phyloP scores from a whole-genome alignment of 768 basidiomycete genomes.

The Lyophyllum shimeji region DNA sequence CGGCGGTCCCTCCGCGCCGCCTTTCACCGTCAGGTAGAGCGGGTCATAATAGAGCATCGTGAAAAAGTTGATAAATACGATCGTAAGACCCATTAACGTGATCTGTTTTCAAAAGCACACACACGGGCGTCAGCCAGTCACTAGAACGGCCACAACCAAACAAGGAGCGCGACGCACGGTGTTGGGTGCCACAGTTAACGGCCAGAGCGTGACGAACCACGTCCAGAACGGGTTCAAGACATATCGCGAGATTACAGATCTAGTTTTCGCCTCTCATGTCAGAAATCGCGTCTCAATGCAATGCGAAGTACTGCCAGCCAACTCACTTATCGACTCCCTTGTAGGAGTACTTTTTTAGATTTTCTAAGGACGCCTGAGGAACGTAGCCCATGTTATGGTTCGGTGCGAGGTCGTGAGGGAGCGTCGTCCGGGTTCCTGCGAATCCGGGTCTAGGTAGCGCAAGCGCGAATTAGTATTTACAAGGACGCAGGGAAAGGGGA shows the following conservation, averaged over 20 bases:
- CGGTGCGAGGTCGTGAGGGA: slow-evolving; percentile 2
- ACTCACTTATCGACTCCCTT: slow-evolving; percentile 79
- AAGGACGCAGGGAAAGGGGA: neutral
- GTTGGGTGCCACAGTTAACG: slow-evolving; percentile 83
- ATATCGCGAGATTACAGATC: slow-evolving; percentile 75
- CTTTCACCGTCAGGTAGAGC: slow-evolving; percentile 65
- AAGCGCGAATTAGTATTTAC: slow-evolving; percentile 6
- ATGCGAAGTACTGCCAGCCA: neutral
- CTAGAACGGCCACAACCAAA: neutral
- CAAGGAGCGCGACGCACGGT: slow-evolving; percentile 51
- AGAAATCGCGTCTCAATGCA: slow-evolving; percentile 8
- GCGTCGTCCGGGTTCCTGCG: neutral
- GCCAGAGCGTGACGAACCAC: slow-evolving; percentile 89
- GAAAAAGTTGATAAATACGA: slow-evolving; percentile 82
- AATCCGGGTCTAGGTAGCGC: slow-evolving; percentile 4
- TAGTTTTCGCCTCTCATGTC: slow-evolving; percentile 31
- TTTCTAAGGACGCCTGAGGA: slow-evolving; percentile 63
- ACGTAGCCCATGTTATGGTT: slow-evolving; percentile 81
- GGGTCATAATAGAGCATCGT: slow-evolving; percentile 88
- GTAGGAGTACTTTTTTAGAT: slow-evolving; percentile 77
- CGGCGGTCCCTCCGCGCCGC: slow-evolving; percentile 61
- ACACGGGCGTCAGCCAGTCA: neutral
- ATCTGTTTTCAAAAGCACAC: slow-evolving; percentile 51
- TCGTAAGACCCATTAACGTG: slow-evolving; percentile 78
- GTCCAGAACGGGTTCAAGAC: slow-evolving; percentile 87